phyloP scores from a whole-genome alignment of 352 stramenopile genomes.

The Halophytophthora batemanensis region DNA sequence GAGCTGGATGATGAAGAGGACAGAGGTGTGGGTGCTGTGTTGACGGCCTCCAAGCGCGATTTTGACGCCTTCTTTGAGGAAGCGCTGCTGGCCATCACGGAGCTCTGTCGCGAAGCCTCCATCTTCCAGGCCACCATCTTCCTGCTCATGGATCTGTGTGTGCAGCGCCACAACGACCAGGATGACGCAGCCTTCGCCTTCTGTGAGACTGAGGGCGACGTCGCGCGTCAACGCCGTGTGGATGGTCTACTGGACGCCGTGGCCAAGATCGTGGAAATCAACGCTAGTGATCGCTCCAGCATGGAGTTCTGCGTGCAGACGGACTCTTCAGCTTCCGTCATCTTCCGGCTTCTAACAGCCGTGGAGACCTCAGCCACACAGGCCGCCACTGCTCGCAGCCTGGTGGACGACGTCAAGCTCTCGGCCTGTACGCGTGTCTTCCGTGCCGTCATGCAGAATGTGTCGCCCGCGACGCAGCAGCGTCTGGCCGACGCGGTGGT shows the following conservation, averaged over 20 bases:
- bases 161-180: slow-evolving; percentile 23
- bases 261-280: slow-evolving; percentile 79
- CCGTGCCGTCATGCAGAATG: slow-evolving; percentile 76
- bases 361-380: slow-evolving; percentile 55
- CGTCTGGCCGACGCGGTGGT: slow-evolving; percentile 56
- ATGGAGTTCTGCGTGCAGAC: slow-evolving; percentile 80
- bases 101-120: slow-evolving; percentile 64
- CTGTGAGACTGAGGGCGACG: slow-evolving; percentile 27
- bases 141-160: slow-evolving; percentile 61
- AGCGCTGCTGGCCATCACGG: slow-evolving; percentile 62
- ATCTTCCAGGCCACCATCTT: slow-evolving; percentile 84
- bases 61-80: slow-evolving; percentile 72
- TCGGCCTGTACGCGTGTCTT: slow-evolving; percentile 58
- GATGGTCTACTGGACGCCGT: slow-evolving; percentile 62
- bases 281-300: slow-evolving; percentile 58
- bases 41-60: slow-evolving; percentile 47
- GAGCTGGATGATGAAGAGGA: slow-evolving; percentile 29
- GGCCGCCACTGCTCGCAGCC: slow-evolving; percentile 20
- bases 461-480: slow-evolving; percentile 58
- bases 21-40: slow-evolving; percentile 28
- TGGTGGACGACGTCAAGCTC: slow-evolving; percentile 45
- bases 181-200: slow-evolving; percentile 26
- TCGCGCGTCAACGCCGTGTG: slow-evolving; percentile 33
- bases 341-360: slow-evolving; percentile 63
- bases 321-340: slow-evolving; percentile 39